These are phyloP conservation scores for Lepraria neglecta DNA, from an alignment of 495 filamentous ascomycete species.

Conservation along the genomic window DNA sequence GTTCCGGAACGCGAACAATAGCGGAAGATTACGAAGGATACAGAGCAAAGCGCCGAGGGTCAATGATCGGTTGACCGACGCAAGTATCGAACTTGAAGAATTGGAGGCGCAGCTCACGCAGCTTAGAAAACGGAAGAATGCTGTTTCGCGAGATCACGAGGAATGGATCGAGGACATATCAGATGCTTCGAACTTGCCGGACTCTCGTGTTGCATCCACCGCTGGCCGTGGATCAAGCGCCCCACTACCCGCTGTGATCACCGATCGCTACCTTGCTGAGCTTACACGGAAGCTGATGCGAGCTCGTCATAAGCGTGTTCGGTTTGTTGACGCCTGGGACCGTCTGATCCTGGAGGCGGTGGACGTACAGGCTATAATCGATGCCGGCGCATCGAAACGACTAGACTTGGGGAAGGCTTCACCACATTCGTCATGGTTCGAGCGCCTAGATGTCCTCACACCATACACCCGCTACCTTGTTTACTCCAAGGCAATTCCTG, in stretches of 20 bases:
- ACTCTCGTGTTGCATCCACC: slow-evolving; percentile 49
- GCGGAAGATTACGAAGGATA: slow-evolving; percentile 61
- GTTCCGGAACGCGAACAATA: slow-evolving; percentile 67
- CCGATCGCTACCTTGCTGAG: slow-evolving; percentile 86
- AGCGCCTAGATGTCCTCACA: slow-evolving; percentile 58
- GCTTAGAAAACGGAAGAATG: slow-evolving; percentile 73
- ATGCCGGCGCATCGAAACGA: slow-evolving; percentile 72
- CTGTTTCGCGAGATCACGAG: slow-evolving; percentile 70
- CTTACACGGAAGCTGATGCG: slow-evolving; percentile 73
- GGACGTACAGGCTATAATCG: slow-evolving; percentile 72
- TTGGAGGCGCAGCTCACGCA: slow-evolving; percentile 72
- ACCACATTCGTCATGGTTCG: slow-evolving; percentile 48
- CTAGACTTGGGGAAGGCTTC: slow-evolving; percentile 64
- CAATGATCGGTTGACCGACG: slow-evolving; percentile 83
- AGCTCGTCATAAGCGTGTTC: slow-evolving; percentile 71
- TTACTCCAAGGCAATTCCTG: slow-evolving; percentile 63
- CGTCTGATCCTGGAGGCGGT: slow-evolving; percentile 63
- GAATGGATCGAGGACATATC: slow-evolving; percentile 93
- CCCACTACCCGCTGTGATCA: slow-evolving; percentile 70
- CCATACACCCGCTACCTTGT: slow-evolving; percentile 79
- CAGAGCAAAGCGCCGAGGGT: slow-evolving; percentile 73
- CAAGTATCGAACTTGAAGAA: slow-evolving; percentile 70
- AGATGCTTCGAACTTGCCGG: slow-evolving; percentile 63
- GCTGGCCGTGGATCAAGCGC: slow-evolving; percentile 34
- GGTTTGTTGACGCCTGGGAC: slow-evolving; percentile 84